These are phyloP conservation scores for Hysterangium stoloniferum DNA, from an alignment of 768 basidiomycete genomes.

Conservation along the genomic window DNA sequence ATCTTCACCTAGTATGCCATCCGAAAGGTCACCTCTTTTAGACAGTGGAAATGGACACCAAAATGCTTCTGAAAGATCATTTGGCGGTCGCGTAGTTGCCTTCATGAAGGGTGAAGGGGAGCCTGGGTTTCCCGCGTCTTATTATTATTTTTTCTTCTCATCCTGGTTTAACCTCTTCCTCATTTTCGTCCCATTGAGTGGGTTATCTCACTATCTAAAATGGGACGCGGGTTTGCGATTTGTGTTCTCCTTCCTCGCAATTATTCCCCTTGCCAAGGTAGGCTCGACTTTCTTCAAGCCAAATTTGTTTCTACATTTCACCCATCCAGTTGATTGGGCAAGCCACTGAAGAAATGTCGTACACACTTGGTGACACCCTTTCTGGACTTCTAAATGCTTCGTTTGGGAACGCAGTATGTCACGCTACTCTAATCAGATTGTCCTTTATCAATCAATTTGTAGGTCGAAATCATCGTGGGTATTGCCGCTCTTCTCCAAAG, in stretches of 20 bases:
- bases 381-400: constrained; percentile 80
- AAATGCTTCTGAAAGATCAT: constrained; percentile 18
- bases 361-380: constrained; percentile 74
- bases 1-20: constrained; percentile 16
- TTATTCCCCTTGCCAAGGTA: constrained; percentile 84
- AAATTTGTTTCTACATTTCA: neutral
- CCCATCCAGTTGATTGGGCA: constrained; percentile 63
- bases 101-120: constrained; percentile 51
- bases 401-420: constrained; percentile 19
- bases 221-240: constrained; percentile 79
- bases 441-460: no score
- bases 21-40: constrained; percentile 44
- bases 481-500: constrained; percentile 77
- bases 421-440: constrained; percentile 44
- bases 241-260: constrained; percentile 69
- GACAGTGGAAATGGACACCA: constrained; percentile 30
- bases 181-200: constrained; percentile 69
- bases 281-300: constrained; percentile 13
- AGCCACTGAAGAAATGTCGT: constrained; percentile 73
- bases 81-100: constrained; percentile 28
- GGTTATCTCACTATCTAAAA: constrained; percentile 51
- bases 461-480: constrained; percentile 83
- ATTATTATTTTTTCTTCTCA: constrained; percentile 51
- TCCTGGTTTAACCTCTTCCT: constrained; percentile 73
- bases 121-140: constrained; percentile 52